These are phyloP conservation scores for Ganoderma lingzhi DNA, from an alignment of 1,284 basidiomycete genomes.

Conservation along the genomic window DNA sequence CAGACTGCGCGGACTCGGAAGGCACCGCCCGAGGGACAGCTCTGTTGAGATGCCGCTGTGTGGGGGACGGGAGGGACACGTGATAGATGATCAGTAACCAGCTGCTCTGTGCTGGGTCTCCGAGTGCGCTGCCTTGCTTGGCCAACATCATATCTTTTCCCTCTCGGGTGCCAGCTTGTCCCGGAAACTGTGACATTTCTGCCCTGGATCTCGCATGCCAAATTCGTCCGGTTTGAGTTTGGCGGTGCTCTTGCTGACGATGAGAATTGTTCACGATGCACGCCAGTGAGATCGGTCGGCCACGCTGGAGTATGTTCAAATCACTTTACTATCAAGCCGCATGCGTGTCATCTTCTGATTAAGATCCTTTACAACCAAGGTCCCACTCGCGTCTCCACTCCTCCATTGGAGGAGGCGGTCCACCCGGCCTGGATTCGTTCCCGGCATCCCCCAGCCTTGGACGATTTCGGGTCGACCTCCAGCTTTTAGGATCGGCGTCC, in stretches of 20 bases:
- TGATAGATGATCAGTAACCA: constrained; percentile 32
- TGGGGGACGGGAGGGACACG: constrained; percentile 29
- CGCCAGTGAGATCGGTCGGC: constrained; percentile 18
- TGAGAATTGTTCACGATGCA: constrained; percentile 26
- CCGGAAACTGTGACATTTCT: neutral
- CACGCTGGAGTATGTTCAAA: constrained; percentile 26
- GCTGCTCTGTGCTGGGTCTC: constrained; percentile 12
- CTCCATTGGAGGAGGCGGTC: constrained; percentile 29
- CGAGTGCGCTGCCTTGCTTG: constrained; percentile 23
- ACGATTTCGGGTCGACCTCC: constrained; percentile 33
- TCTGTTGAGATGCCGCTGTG: constrained; percentile 29
- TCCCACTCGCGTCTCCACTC: constrained; percentile 25
- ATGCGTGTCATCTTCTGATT: constrained; percentile 29
- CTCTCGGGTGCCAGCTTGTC: constrained; percentile 3
- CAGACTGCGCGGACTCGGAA: neutral
- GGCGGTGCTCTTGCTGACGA: constrained; percentile 31
- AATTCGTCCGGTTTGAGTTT: constrained; percentile 16
- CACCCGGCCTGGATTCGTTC: constrained; percentile 23
- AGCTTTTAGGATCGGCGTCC: constrained; percentile 42
- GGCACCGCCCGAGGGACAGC: constrained; percentile 26
- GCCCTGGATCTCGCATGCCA: constrained; percentile 16
- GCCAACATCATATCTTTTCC: neutral
- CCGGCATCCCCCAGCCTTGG: constrained; percentile 19
- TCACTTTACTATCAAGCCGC: constrained; percentile 28
- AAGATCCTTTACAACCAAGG: constrained; percentile 27